These are phyloP conservation scores for Pyrenophora seminiperda DNA, from an alignment of 2,329 filamentous ascomycete species.

Conservation along the genomic window DNA sequence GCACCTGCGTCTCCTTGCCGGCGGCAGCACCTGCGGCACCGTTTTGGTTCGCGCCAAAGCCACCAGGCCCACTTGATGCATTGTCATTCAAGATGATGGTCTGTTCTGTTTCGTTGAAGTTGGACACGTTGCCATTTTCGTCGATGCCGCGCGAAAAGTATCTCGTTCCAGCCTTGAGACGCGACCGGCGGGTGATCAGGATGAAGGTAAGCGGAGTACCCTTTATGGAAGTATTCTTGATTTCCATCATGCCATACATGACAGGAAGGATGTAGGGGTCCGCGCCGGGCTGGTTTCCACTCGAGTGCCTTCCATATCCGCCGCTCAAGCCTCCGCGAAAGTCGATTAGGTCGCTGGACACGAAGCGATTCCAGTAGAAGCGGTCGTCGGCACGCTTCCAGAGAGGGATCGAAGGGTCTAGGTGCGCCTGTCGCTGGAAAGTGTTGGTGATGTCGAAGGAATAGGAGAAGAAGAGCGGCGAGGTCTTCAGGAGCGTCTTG, in stretches of 20 bases:
- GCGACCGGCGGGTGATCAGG: constrained; percentile 85
- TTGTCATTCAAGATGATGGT: constrained; percentile 86
- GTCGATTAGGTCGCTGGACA: constrained; percentile 89
- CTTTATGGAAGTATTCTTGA: constrained; percentile 84
- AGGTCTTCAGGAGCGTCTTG: constrained; percentile 78
- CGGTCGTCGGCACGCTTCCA: constrained; percentile 95
- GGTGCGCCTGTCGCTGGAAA: constrained; percentile 89
- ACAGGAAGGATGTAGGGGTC: constrained; percentile 95
- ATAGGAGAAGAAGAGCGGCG: constrained; percentile 98
- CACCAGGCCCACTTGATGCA: constrained; percentile 71
- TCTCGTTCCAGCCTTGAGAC: constrained; percentile 86
- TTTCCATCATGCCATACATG: constrained; percentile 95
- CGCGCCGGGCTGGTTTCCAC: constrained; percentile 72
- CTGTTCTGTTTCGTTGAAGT: constrained; percentile 99
- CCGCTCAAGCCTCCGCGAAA: constrained; percentile 68
- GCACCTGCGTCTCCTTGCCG: constrained; percentile 79
- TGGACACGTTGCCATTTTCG: constrained; percentile 92
- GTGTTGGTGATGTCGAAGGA: constrained; percentile 95
- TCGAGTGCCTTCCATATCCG: constrained; percentile 62
- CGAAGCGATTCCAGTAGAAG: constrained; percentile 98
- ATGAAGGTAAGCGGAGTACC: constrained; percentile 81
- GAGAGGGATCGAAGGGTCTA: constrained; percentile 72
- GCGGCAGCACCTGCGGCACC: constrained; percentile 61
- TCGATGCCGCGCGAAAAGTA: constrained; percentile 96
- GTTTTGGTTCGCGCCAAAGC: constrained; percentile 79